Evolutionary conservation across 2,329 filamentous ascomycete species (phyloP), one percentile per base, ranked within the genome.

Genomic region (Phaeophleospora eucalypticola): DNA sequence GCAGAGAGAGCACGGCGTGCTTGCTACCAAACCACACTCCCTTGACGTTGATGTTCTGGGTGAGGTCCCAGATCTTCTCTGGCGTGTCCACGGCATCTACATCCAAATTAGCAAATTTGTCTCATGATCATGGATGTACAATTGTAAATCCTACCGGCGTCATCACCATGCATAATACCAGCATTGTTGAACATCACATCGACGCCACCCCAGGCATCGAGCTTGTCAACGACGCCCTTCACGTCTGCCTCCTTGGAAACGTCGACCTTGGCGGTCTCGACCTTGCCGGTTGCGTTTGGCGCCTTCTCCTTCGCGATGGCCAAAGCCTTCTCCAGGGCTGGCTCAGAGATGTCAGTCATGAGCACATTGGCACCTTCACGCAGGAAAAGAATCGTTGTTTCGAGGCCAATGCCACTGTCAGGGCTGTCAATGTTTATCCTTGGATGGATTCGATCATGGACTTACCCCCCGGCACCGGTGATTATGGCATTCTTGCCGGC

Each of bases 171-270:
- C 90, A 96, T 96, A 69, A 96, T 96, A 45, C 90, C 90, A 18
- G 90, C 90, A 68, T 96, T 96, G 81, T 96, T 96, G 82, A 95
- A 96, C 61, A 95, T 87, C 64, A 95, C 76, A 67, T 96, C 90
- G 2, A 93, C 71, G 36, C 90, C 90, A 63, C 90, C 90, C 86
- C 87, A 94, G 47, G 80, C 65, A 68, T 96, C 90, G 48, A 91
- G 72, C 8, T 79, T 71, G 58, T 87, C 84, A 43, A 95, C 76
- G 65, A 86, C 81, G 46, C 82, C 81, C 62, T 89, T 73, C 24
- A 96, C 82, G 46, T 93, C 80, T 51, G 78, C 69, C 68, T 96
- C 90, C 63, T 89, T 90, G 66, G 87, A 89, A 45, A 96, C 90
- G 64, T 96, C 89, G 70, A 82, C 84, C 55, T 79, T 71, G 50